Evolutionary conservation across 129 eudicot species (phyloP).

Genomic region (Rutidosis leptorrhynchoides): DNA sequence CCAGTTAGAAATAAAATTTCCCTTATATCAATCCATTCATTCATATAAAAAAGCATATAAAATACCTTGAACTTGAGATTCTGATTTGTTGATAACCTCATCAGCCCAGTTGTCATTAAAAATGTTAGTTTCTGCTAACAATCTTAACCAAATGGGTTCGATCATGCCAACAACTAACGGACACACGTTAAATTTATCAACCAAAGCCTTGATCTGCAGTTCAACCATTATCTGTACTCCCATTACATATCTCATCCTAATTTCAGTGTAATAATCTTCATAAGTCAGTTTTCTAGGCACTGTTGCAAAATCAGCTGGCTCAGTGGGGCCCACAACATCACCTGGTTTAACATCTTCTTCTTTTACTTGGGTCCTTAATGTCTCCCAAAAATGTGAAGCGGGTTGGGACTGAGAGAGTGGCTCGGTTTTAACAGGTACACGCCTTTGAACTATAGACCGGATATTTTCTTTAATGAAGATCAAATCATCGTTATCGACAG

Average conservation of each 20-base stretch:
- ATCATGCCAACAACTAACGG: constrained; percentile 54
- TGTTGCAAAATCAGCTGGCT: constrained; percentile 58
- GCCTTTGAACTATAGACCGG: constrained; percentile 31
- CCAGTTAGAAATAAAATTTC: no score
- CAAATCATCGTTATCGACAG: constrained; percentile 46
- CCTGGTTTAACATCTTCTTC: constrained; percentile 24
- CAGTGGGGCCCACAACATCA: constrained; percentile 61
- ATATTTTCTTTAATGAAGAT: constrained; percentile 25
- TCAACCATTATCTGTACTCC: constrained; percentile 70
- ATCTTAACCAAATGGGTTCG: constrained; percentile 60
- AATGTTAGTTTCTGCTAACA: constrained; percentile 44
- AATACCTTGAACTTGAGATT: constrained; percentile 60
- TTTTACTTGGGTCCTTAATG: constrained; percentile 22
- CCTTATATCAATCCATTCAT: no score
- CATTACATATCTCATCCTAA: constrained; percentile 64
- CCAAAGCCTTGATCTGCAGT: constrained; percentile 64
- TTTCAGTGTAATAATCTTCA: constrained; percentile 49
- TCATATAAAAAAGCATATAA: not conserved
- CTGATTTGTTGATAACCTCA: constrained; percentile 52
- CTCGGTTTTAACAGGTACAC: constrained; percentile 25
- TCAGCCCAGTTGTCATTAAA: constrained; percentile 73
- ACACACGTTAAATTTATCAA: constrained; percentile 55
- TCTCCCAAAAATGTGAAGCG: constrained; percentile 47
- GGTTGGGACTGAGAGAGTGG: constrained; percentile 51
- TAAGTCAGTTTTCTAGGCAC: constrained; percentile 22